phyloP scores from a whole-genome alignment of 257 asterid species.

The Petrea volubilis region DNA sequence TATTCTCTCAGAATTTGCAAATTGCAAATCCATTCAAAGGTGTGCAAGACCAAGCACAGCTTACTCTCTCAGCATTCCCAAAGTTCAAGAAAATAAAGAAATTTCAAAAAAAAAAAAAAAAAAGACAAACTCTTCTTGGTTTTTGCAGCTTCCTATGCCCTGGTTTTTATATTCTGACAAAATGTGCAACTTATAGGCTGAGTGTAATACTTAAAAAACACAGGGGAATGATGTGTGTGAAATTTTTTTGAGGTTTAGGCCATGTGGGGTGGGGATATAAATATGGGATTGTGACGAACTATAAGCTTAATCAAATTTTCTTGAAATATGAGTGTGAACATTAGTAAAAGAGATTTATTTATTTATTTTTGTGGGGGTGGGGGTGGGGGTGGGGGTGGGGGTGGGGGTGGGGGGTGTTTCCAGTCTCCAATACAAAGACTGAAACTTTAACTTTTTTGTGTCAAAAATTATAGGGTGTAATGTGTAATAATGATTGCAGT shows the following conservation, averaged over 20 bases:
- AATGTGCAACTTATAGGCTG: conserved; percentile 52
- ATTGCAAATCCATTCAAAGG: conserved; percentile 40
- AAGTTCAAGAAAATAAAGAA: too few species aligned
- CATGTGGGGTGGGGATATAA: conserved; percentile 65
- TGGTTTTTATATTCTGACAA: conserved; percentile 50
- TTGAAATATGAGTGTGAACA: conserved; percentile 19
- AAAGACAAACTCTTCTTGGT: conserved; percentile 1
- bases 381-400: conserved; percentile 8
- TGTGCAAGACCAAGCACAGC: conserved; percentile 25
- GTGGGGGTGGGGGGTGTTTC: conserved; percentile 40
- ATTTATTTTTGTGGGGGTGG: too few species aligned
- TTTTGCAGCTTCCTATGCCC: conserved; percentile 32
- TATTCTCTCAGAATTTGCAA: conserved; percentile 23
- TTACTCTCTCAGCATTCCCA: conserved; percentile 51
- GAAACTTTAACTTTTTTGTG: conserved; percentile 63
- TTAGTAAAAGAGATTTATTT: not conserved
- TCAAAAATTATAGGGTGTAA: conserved; percentile 14
- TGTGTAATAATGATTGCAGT: not conserved
- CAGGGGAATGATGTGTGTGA: conserved; percentile 25
- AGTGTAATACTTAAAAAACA: conserved; percentile 26
- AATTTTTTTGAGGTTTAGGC: conserved; percentile 41
- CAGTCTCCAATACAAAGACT: conserved; percentile 94
- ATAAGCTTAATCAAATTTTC: not conserved
- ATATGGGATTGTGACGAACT: conserved; percentile 55
- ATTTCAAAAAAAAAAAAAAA: conserved; percentile 26